phyloP scores from a whole-genome alignment of 1,284 basidiomycete species.

The Malassezia equina region DNA sequence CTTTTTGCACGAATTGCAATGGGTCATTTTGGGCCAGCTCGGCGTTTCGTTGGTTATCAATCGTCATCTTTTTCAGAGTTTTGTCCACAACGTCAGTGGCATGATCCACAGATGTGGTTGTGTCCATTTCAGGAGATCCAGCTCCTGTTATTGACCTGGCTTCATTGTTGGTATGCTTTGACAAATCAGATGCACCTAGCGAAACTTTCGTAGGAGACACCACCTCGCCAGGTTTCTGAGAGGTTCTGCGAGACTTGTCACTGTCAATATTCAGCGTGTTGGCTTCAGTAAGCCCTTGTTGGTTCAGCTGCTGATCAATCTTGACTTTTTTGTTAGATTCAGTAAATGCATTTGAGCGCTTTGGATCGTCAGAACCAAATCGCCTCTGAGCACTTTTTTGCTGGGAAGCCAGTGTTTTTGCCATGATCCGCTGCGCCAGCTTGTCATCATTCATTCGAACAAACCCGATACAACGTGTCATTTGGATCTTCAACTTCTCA shows the following conservation, averaged over 20 bases:
- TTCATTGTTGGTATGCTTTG: background rate
- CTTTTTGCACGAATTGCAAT: conserved; percentile 10
- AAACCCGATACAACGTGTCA: conserved; percentile 44
- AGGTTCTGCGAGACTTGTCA: background rate
- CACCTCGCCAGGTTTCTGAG: background rate
- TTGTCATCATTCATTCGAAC: conserved; percentile 38
- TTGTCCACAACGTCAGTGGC: background rate
- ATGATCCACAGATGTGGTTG: background rate
- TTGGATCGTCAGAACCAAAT: background rate
- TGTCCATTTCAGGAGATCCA: background rate
- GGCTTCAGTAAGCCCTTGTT: background rate
- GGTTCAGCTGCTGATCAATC: background rate
- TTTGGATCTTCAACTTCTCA: conserved; percentile 45
- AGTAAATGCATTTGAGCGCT: background rate
- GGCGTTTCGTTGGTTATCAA: background rate
- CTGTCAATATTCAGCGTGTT: background rate
- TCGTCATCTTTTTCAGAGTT: background rate
- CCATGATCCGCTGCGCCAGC: conserved; percentile 30
- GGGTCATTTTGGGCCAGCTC: conserved; percentile 1
- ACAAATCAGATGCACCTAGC: background rate
- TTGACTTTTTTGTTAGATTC: background rate
- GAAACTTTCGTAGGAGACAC: background rate
- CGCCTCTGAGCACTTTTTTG: background rate
- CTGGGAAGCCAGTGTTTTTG: conserved; percentile 3
- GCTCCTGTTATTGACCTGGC: background rate